Percentiles rank a stretch among this genome's conserved stretches.
Evolutionary conservation across 106 monocot genomes (phyloP).

Genomic region (Narthecium ossifragum): DNA sequence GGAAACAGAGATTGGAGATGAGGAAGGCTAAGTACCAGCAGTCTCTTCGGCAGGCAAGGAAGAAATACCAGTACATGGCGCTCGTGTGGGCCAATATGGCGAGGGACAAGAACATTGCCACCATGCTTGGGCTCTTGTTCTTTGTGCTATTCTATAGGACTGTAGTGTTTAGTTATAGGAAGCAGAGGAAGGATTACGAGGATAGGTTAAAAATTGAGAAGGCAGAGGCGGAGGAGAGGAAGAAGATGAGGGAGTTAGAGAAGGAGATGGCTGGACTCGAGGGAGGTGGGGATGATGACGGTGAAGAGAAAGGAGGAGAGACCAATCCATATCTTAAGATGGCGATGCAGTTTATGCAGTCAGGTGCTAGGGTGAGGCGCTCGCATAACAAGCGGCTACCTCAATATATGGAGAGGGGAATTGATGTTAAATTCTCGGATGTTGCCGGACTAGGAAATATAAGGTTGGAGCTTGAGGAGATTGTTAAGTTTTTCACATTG

Average conservation of each 20-base stretch:
- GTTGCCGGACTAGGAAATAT: constrained; percentile 92
- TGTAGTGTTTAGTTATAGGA: constrained; percentile 73
- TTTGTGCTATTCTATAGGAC: constrained; percentile 68
- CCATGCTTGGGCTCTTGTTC: constrained; percentile 48
- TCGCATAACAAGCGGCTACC: constrained; percentile 47
- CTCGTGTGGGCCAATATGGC: constrained; percentile 56
- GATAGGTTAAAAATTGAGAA: constrained; percentile 86
- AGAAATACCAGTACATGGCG: constrained; percentile 57
- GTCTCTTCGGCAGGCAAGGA: constrained; percentile 55
- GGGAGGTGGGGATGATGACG: constrained; percentile 33
- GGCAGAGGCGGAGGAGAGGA: constrained; percentile 75
- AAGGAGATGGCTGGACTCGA: constrained; percentile 63
- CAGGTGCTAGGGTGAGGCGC: constrained; percentile 68
- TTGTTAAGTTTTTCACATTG: constrained; percentile 83
- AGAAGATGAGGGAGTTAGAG: constrained; percentile 69
- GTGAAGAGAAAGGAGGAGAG: constrained; percentile 43
- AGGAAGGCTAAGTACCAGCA: constrained; percentile 44
- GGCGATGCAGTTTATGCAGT: constrained; percentile 78
- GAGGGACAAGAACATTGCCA: constrained; percentile 50
- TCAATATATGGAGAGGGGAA: constrained; percentile 72
- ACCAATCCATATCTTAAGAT: constrained; percentile 73
- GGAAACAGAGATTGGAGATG: constrained; percentile 34
- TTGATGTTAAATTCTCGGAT: constrained; percentile 75
- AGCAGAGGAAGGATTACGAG: constrained; percentile 78
- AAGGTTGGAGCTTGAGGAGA: constrained; percentile 82